phyloP scores from a whole-genome alignment of 768 basidiomycete species.

The Roridomyces roridus region DNA sequence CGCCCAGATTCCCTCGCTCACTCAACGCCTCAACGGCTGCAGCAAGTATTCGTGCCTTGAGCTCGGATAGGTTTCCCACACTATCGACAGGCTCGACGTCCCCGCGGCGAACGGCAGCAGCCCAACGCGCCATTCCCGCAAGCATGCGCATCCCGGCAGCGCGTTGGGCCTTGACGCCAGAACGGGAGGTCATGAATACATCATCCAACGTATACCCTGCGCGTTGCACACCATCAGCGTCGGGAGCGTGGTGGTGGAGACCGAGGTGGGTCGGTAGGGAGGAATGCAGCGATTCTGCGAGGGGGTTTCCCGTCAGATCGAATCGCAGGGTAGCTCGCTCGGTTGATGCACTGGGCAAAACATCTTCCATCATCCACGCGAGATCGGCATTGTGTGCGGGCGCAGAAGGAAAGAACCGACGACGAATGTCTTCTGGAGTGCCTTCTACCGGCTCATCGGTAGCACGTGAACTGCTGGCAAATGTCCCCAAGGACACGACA shows the following conservation, averaged over 20 bases:
- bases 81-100: conserved; percentile 36
- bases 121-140: conserved; percentile 55
- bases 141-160: conserved; percentile 82
- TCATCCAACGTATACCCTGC: conserved; percentile 93
- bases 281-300: conserved; percentile 59
- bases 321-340: conserved; percentile 63
- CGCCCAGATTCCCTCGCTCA: conserved; percentile 71
- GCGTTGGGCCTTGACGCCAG: conserved; percentile 84
- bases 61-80: conserved; percentile 46
- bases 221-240: conserved; percentile 43
- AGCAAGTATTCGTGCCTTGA: conserved; percentile 69
- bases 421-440: conserved; percentile 83
- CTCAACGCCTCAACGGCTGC: conserved; percentile 70
- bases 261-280: conserved; percentile 84
- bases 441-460: conserved; percentile 68
- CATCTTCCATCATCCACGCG: conserved; percentile 70
- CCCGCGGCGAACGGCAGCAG: conserved; percentile 38
- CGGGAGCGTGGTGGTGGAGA: conserved; percentile 89
- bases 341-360: conserved; percentile 32
- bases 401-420: conserved; percentile 80
- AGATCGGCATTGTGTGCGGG: conserved; percentile 74
- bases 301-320: conserved; percentile 74
- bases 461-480: background rate
- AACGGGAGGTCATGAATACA: conserved; percentile 77
- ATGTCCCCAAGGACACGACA: conserved; percentile 46